Conservation (phyloP, 1,284 basidiomycete species). For the Trichosporon sp. region DNA sequence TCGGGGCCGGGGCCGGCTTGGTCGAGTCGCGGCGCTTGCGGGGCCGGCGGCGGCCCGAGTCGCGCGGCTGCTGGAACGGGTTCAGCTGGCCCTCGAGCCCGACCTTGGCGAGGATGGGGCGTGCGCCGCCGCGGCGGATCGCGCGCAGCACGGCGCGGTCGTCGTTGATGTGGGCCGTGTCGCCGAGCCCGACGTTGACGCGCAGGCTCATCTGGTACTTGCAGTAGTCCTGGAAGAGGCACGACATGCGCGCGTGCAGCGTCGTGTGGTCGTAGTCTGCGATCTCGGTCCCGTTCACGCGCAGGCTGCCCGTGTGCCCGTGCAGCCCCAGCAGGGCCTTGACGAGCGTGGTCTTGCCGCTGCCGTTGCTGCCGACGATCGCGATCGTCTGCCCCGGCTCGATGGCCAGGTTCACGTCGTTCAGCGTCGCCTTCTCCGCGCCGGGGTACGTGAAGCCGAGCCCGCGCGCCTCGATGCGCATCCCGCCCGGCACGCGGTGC, state of each 20-base stretch:
- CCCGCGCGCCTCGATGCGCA: conserved; percentile 65
- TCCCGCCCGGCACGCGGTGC: conserved; percentile 50
- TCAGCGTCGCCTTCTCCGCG: conserved; percentile 60
- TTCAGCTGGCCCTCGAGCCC: conserved; percentile 18
- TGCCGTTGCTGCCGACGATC: conserved; percentile 61
- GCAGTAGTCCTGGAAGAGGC: conserved; percentile 77
- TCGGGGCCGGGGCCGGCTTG: not conserved
- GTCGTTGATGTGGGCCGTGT: conserved; percentile 49
- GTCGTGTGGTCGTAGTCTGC: conserved; percentile 61
- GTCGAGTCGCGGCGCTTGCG: not conserved
- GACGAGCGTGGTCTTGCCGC: conserved; percentile 70
- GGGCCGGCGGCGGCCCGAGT: not conserved
- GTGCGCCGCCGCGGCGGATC: conserved; percentile 62
- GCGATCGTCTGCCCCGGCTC: conserved; percentile 70
- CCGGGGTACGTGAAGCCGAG: conserved; percentile 73
- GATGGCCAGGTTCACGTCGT: conserved; percentile 63
- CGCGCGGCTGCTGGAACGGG: conserved; percentile 5
- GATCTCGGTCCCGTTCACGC: conserved; percentile 64
- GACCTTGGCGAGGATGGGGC: conserved; percentile 28
- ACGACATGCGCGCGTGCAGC: conserved; percentile 65
- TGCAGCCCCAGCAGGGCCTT: conserved; percentile 70
- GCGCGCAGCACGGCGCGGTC: conserved; percentile 57
- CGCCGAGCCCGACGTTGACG: conserved; percentile 73
- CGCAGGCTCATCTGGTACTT: conserved; percentile 67
- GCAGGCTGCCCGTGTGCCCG: conserved; percentile 57